phyloP scores from a whole-genome alignment of 352 stramenopile species.

The Phytophthora citricola region DNA sequence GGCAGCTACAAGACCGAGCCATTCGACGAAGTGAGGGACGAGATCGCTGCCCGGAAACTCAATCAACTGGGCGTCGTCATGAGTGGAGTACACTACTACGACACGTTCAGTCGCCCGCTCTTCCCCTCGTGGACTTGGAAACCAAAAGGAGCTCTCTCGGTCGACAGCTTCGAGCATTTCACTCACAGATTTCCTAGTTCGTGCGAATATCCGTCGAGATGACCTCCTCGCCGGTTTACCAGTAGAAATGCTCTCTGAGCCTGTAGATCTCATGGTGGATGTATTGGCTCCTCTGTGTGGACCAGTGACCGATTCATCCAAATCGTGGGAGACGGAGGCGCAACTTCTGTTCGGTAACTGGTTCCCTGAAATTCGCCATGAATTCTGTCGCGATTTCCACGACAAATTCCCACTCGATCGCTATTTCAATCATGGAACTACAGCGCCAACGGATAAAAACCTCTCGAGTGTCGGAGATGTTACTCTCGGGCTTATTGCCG shows the following conservation, averaged over 20 bases:
- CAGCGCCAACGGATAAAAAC: constrained; percentile 24
- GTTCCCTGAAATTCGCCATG: constrained; percentile 45
- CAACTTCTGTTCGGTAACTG: constrained; percentile 50
- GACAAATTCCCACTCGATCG: constrained; percentile 37
- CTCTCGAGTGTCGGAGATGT: constrained; percentile 34
- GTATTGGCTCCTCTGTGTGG: constrained; percentile 44
- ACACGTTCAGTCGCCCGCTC: constrained; percentile 35
- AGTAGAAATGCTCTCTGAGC: constrained; percentile 15
- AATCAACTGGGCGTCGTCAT: constrained; percentile 39
- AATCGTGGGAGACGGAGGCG: constrained; percentile 27
- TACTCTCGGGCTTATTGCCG: constrained; percentile 29
- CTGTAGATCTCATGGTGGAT: constrained; percentile 47
- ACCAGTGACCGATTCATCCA: constrained; percentile 4
- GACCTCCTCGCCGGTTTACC: constrained; percentile 36
- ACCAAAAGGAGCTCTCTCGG: constrained; percentile 22
- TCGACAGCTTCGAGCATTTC: constrained; percentile 13
- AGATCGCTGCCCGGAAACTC: constrained; percentile 39
- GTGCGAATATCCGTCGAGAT: constrained; percentile 34
- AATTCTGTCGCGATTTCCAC: constrained; percentile 51
- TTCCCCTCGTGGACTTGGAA: constrained; percentile 36
- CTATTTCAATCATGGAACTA: constrained; percentile 37
- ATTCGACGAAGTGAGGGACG: constrained; percentile 51
- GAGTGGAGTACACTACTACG: constrained; percentile 43
- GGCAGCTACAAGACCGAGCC: constrained; percentile 49
- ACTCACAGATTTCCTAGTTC: constrained; percentile 45